Percentiles rank a stretch among this genome's conserved stretches.
Conservation (phyloP, 2,329 filamentous ascomycete genomes). For the Rhinocladiella similis region DNA sequence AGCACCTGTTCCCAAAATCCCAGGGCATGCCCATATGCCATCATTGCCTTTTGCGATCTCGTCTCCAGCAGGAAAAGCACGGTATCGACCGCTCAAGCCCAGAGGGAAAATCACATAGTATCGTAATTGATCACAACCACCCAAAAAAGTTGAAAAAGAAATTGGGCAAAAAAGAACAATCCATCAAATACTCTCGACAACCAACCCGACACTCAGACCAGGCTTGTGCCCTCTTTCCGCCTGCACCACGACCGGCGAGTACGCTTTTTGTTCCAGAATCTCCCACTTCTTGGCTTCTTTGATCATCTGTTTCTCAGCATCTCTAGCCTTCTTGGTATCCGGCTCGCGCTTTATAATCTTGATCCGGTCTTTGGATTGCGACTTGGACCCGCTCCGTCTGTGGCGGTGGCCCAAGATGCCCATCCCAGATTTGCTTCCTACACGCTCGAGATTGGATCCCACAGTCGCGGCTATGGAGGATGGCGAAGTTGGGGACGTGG, state of each 20-base stretch:
- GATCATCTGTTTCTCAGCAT: slow-evolving; percentile 21
- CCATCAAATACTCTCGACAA: slow-evolving; percentile 22
- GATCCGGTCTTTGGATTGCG: slow-evolving; percentile 16
- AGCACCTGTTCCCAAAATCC: no score
- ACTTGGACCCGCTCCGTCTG: slow-evolving; percentile 15
- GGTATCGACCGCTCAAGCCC: no score
- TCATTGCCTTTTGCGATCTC: no score
- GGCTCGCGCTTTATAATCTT: slow-evolving; percentile 16
- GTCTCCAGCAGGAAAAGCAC: no score
- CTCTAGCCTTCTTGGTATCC: slow-evolving; percentile 11
- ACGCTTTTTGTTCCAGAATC: slow-evolving; percentile 25
- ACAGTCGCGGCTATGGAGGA: neutral
- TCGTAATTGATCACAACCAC: no score
- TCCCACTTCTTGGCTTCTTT: slow-evolving; percentile 23
- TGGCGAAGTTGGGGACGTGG: neutral
- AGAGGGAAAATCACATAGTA: no score
- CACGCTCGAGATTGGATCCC: neutral
- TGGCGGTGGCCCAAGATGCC: slow-evolving; percentile 18
- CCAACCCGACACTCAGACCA: slow-evolving; percentile 23
- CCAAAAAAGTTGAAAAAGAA: neutral
- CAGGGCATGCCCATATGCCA: no score
- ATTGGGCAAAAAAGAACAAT: no score
- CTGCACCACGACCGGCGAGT: slow-evolving; percentile 25
- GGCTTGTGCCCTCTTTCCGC: slow-evolving; percentile 23
- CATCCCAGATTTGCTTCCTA: neutral